These are phyloP conservation scores for Mortierella sp. DNA, from an alignment of 371 early-diverging fungal genomes.

Conservation along the genomic window DNA sequence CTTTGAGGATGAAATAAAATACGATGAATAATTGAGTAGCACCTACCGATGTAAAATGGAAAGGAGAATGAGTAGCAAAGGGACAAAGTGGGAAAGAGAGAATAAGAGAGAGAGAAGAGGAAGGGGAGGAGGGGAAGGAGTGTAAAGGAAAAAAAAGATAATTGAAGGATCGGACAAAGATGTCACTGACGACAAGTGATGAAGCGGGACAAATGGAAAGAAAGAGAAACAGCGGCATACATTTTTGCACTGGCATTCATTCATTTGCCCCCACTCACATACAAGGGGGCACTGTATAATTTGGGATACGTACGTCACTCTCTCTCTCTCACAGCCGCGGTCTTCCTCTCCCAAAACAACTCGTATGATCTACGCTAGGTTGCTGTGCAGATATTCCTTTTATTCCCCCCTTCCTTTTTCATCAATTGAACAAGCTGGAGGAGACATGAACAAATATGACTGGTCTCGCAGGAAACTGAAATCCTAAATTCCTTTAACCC, in stretches of 20 bases:
- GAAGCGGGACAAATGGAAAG: neutral
- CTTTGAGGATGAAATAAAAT: no score
- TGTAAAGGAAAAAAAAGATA: neutral
- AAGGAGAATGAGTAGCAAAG: neutral
- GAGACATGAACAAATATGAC: no score
- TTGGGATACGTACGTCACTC: neutral
- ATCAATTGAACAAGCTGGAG: no score
- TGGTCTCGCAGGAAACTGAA: no score
- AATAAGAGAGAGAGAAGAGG: neutral
- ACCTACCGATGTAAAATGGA: neutral
- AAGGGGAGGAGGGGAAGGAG: neutral
- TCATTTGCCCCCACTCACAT: neutral
- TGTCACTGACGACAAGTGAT: neutral
- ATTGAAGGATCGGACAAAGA: constrained; percentile 1
- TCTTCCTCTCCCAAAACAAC: no score
- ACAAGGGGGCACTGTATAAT: no score
- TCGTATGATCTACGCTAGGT: no score
- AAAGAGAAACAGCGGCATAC: neutral
- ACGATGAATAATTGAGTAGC: no score
- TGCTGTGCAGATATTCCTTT: no score
- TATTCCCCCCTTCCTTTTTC: no score
- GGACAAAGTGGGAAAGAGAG: neutral
- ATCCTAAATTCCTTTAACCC: no score
- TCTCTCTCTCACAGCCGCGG: no score
- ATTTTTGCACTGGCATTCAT: constrained; percentile 1